Conservation (phyloP, 148 eudicot genomes). For the Simmondsia chinensis region DNA sequence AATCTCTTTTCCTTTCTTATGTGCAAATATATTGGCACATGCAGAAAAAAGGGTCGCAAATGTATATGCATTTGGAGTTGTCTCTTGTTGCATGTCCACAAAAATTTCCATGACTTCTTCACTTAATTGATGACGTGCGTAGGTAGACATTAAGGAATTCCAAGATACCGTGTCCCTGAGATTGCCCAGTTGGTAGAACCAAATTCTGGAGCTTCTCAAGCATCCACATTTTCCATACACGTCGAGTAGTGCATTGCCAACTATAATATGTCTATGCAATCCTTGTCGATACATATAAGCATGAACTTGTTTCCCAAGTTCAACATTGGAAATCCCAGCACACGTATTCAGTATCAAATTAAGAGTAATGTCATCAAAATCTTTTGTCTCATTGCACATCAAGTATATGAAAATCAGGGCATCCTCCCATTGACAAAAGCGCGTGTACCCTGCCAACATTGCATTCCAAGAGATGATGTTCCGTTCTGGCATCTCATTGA, state of each 20-base stretch:
- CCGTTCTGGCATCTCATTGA: conserved; percentile 58
- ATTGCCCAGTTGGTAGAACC: conserved; percentile 49
- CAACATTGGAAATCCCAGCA: conserved; percentile 52
- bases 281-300: conserved; percentile 48
- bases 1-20: conserved; percentile 48
- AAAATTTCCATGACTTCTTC: conserved; percentile 47
- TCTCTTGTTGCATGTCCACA: conserved; percentile 47
- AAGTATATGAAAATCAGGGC: conserved; percentile 43
- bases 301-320: conserved; percentile 72
- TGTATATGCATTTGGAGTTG: conserved; percentile 40
- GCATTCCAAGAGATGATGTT: conserved; percentile 68
- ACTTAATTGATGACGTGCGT: conserved; percentile 38
- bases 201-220: conserved; percentile 34
- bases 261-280: conserved; percentile 20
- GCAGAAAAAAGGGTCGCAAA: conserved; percentile 53
- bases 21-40: conserved; percentile 64
- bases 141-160: conserved; percentile 52
- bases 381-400: conserved; percentile 22
- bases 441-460: conserved; percentile 62
- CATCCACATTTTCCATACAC: conserved; percentile 80
- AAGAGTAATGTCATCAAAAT: conserved; percentile 37
- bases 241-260: conserved; percentile 62
- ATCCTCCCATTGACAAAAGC: conserved; percentile 39
- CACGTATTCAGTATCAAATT: conserved; percentile 46
- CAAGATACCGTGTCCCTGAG: conserved; percentile 51